Conservation (phyloP, 345 rosid genomes). For the Abelmoschus esculentus region DNA sequence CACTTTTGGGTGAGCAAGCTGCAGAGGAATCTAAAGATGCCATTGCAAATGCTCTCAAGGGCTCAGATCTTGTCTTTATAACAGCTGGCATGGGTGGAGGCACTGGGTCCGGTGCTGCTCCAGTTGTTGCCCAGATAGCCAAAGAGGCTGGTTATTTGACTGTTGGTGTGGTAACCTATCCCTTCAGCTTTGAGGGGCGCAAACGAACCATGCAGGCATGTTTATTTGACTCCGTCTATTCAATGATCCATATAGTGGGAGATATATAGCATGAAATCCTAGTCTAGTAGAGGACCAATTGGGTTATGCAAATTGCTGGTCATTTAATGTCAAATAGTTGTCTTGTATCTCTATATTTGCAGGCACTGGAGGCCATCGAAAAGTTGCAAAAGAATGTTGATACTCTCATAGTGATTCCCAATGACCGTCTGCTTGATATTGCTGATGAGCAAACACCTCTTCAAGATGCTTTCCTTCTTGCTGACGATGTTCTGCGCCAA, state of each 20-base stretch:
- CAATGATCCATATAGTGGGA: not conserved
- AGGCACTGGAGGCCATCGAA: conserved; percentile 96
- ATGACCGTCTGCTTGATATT: conserved; percentile 91
- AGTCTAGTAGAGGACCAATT: not conserved
- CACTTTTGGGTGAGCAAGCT: conserved; percentile 92
- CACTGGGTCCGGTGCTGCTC: conserved; percentile 99
- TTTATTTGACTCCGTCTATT: not conserved
- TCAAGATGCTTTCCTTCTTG: conserved; percentile 98
- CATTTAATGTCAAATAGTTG: not conserved
- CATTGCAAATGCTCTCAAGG: conserved; percentile 85
- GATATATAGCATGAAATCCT: not conserved
- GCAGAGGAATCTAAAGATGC: conserved; percentile 95
- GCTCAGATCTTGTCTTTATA: conserved; percentile 95
- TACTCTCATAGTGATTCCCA: conserved; percentile 92
- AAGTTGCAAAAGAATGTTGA: conserved; percentile 92
- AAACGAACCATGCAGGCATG: conserved; percentile 84
- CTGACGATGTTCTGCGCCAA: conserved; percentile 83
- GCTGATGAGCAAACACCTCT: conserved; percentile 97
- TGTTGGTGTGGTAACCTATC: conserved; percentile 97
- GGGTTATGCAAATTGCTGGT: not conserved
- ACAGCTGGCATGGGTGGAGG: conserved; percentile 99
- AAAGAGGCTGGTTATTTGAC: conserved; percentile 93
- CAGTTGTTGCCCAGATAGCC: conserved; percentile 86
- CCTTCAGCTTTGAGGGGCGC: conserved; percentile 98
- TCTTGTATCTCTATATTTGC: conserved; percentile 17